Evolutionary conservation across 2,329 filamentous ascomycete genomes (phyloP).

Genomic region (Malbranchea cinnamomea): DNA sequence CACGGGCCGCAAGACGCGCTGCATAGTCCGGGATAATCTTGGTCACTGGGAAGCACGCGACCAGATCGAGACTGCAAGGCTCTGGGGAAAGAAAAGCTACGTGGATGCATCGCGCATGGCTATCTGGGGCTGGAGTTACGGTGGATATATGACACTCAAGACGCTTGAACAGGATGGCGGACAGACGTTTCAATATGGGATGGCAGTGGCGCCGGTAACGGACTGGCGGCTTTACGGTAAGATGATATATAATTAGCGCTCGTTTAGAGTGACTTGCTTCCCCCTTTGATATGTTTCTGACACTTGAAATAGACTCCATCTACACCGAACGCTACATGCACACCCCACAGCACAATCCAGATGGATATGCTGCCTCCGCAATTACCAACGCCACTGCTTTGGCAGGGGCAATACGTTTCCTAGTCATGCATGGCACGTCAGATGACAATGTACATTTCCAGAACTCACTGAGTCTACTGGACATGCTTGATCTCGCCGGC

Average conservation of each 20-base stretch:
- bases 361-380: slow-evolving; percentile 60
- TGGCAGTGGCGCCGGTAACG: slow-evolving; percentile 96
- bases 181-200: slow-evolving; percentile 83
- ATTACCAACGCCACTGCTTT: slow-evolving; percentile 64
- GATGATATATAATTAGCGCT: slow-evolving; percentile 22
- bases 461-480: slow-evolving; percentile 75
- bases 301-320: slow-evolving; percentile 48
- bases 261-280: neutral
- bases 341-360: slow-evolving; percentile 66
- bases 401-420: slow-evolving; percentile 63
- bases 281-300: slow-evolving; percentile 2
- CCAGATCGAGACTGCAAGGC: slow-evolving; percentile 78
- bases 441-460: slow-evolving; percentile 98
- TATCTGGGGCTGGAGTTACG: slow-evolving; percentile 98
- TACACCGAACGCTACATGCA: slow-evolving; percentile 98
- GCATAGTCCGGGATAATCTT: slow-evolving; percentile 67
- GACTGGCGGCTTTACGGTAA: slow-evolving; percentile 84
- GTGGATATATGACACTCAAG: slow-evolving; percentile 89
- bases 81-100: slow-evolving; percentile 68
- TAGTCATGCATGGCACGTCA: slow-evolving; percentile 90
- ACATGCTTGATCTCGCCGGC: slow-evolving; percentile 64
- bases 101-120: slow-evolving; percentile 70
- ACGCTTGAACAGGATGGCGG: slow-evolving; percentile 85
- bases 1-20: slow-evolving; percentile 70
- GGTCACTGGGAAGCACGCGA: slow-evolving; percentile 75